Percentiles rank a stretch among this genome's conserved stretches.
These are phyloP conservation scores for Arthrobotrys entomopaga DNA, from an alignment of 2,329 filamentous ascomycete species.

Conservation along the genomic window DNA sequence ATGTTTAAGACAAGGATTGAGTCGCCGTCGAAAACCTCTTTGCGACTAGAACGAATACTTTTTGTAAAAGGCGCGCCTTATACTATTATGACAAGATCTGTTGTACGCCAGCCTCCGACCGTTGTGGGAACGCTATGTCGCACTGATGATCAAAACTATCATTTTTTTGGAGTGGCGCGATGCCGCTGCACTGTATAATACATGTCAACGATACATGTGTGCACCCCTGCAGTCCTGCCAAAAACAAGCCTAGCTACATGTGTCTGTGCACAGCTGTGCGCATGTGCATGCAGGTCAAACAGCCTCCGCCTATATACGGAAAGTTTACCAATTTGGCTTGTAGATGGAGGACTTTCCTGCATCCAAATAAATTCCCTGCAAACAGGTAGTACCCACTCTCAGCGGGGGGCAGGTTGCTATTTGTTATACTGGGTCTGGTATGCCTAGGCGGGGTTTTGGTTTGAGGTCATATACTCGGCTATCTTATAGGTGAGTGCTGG, in stretches of 20 bases:
- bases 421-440: constrained; percentile 7
- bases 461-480: constrained; percentile 35
- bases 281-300: too few relatives aligned
- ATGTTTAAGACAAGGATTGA: constrained; percentile 13
- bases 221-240: constrained; percentile 16
- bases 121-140: constrained; percentile 12
- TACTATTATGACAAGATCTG: constrained; percentile 12
- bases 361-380: constrained; percentile 7
- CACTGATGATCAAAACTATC: constrained; percentile 9
- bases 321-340: constrained; percentile 19
- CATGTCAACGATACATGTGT: constrained; percentile 22
- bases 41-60: constrained; percentile 22
- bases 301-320: constrained; percentile 23
- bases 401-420: constrained; percentile 13
- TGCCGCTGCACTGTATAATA: constrained; percentile 9
- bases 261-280: too few relatives aligned
- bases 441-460: constrained; percentile 28
- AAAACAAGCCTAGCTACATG: constrained; percentile 17
- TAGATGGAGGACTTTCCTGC: constrained; percentile 9
- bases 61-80: not conserved
- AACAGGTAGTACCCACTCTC: constrained; percentile 15
- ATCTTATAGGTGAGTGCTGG: constrained; percentile 36
- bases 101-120: constrained; percentile 25
- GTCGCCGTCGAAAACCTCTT: constrained; percentile 24
- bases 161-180: too few relatives aligned